These are phyloP conservation scores for Sarocladiaceae sp. DNA, from an alignment of 2,329 filamentous ascomycete species.

Conservation along the genomic window DNA sequence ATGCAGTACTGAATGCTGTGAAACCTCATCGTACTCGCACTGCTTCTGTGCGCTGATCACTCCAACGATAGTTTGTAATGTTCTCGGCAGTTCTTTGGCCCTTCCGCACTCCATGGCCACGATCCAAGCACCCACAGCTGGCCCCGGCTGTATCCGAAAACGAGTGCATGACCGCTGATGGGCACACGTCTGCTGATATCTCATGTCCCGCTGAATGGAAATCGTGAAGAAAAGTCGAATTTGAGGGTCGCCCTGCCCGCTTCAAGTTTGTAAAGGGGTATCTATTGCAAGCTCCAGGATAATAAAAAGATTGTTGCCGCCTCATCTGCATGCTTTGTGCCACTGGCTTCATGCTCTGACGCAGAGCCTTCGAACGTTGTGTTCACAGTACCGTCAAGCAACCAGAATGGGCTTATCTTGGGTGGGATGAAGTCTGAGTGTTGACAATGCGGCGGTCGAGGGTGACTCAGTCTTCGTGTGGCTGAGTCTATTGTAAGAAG, in stretches of 20 bases:
- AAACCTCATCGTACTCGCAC: no score
- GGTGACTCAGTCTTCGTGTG: neutral
- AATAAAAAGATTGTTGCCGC: constrained; percentile 5
- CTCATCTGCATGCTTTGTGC: neutral
- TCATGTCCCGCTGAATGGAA: no score
- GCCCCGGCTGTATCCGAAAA: no score
- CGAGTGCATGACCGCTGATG: neutral
- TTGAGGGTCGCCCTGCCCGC: neutral
- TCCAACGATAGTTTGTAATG: no score
- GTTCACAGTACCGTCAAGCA: no score
- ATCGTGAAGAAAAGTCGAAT: neutral
- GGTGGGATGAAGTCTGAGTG: no score
- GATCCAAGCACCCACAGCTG: no score
- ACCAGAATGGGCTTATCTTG: no score
- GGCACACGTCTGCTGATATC: no score
- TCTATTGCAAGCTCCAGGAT: neutral
- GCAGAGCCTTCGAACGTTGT: neutral
- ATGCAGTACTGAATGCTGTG: no score
- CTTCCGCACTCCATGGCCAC: no score
- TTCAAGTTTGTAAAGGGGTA: constrained; percentile 3
- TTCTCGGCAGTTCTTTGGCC: neutral
- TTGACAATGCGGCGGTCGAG: neutral
- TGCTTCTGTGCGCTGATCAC: no score
- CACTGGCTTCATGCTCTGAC: neutral
- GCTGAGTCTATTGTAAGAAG: constrained; percentile 20